Evolutionary conservation across 352 stramenopile species (phyloP), one percentile per base, ranked within the genome.

Genomic region (Pythium dissimile): DNA sequence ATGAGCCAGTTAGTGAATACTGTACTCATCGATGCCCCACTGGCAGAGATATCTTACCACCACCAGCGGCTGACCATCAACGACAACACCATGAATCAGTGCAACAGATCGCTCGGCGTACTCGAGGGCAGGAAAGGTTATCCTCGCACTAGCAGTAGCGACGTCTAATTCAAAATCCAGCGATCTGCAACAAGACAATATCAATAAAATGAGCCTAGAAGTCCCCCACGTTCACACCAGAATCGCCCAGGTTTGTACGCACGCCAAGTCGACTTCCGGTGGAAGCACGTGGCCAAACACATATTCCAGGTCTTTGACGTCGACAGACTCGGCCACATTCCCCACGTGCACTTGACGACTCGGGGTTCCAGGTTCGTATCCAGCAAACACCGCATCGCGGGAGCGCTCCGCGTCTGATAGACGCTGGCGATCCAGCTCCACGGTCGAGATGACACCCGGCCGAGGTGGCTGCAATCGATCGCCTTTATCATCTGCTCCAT

Each of bases 281-380:
- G 79, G 77, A 23, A 92, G 44, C 0, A 83, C 72, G 46, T 78
- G 73, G 31, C 75, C 69, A 56, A 89, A 84, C 23, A 92, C 58
- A 32, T 68, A 85, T 18, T 63, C 56, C 37, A 92, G 51, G 51
- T 86, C 76, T 26, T 78, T 77, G 21, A 75, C 57, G 32, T 89
- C 81, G 11, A 84, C 64, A 0, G 53, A 53, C 16, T 55, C 39
- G 5, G 77, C 61, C 15, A 92, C 18, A 23, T 88, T 89, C 34
- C 38, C 52, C 11, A 88, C 74, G 10, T 61, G 21, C 15, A 88
- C 53, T 7, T 21, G 57, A 1, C 13, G 54, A 2, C 67, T 79
- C 43, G 64, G 63, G 3, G 26, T 26, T 16, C 74, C 80, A 35
- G 57, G 64, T 12, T 47, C 26, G 44, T 88, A 87, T 1, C 42